Percentiles rank a stretch among this genome's conserved stretches.
Conservation (phyloP, 805 yeast genomes). For the Myxozyma vanderwaltii region DNA sequence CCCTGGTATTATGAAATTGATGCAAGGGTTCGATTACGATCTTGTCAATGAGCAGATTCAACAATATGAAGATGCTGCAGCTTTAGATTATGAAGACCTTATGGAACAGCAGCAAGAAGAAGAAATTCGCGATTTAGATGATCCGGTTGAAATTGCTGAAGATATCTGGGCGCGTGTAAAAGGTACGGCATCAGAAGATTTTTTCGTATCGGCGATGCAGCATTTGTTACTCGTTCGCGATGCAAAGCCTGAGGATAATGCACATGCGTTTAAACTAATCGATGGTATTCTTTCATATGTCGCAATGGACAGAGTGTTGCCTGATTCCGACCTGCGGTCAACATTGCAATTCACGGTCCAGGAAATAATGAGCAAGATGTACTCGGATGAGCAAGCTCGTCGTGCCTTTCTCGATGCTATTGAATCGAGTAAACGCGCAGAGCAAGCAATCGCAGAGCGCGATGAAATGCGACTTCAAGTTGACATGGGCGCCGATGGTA, state of each 20-base stretch:
- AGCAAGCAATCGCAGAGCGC: constrained; percentile 59
- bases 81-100: constrained; percentile 56
- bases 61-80: constrained; percentile 59
- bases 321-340: constrained; percentile 41
- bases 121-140: constrained; percentile 59
- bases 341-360: constrained; percentile 27
- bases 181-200: constrained; percentile 61
- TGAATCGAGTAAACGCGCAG: constrained; percentile 55
- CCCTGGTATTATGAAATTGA: constrained; percentile 52
- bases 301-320: constrained; percentile 51
- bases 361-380: constrained; percentile 62
- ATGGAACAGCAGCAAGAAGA: constrained; percentile 45
- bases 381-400: constrained; percentile 83
- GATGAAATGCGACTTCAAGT: constrained; percentile 66
- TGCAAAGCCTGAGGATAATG: constrained; percentile 47
- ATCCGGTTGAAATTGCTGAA: constrained; percentile 68
- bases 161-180: constrained; percentile 60
- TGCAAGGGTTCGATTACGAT: constrained; percentile 58
- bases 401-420: constrained; percentile 64
- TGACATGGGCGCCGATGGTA: constrained; percentile 74
- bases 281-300: constrained; percentile 67
- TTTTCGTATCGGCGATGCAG: constrained; percentile 64
- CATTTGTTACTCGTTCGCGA: constrained; percentile 56
- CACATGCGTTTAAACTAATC: constrained; percentile 58
- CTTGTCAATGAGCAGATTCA: constrained; percentile 64